Evolutionary conservation across 2,329 filamentous ascomycete genomes (phyloP).

Genomic region (Colletotrichum sidae): DNA sequence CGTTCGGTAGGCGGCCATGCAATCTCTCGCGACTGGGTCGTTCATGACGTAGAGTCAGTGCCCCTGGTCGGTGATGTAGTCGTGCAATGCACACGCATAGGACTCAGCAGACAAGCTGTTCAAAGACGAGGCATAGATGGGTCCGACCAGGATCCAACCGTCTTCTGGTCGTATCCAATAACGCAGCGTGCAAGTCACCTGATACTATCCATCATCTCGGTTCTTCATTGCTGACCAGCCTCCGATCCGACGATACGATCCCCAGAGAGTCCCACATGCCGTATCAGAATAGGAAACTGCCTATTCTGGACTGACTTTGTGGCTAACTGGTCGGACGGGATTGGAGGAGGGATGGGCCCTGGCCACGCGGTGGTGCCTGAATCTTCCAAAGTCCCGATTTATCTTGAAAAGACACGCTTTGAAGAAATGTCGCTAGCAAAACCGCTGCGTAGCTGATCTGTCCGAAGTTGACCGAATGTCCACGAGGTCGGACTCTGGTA

Average conservation of each 20-base stretch:
- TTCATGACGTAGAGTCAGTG: constrained; percentile 13
- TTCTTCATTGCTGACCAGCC: no score
- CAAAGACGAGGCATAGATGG: background rate
- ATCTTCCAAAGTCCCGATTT: constrained; percentile 6
- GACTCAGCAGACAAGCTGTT: no score
- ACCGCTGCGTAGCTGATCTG: background rate
- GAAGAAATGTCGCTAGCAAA: constrained; percentile 10
- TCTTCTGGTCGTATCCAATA: no score
- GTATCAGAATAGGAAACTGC: constrained; percentile 11
- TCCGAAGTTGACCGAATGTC: background rate
- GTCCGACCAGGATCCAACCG: no score
- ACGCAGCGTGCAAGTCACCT: no score
- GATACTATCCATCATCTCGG: no score
- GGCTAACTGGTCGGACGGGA: background rate
- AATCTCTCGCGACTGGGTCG: background rate
- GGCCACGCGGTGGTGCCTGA: constrained; percentile 4
- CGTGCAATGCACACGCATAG: no score
- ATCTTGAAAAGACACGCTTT: background rate
- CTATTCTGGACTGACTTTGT: constrained; percentile 17
- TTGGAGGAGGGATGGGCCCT: constrained; percentile 29
- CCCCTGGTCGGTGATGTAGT: background rate
- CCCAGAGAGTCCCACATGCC: no score
- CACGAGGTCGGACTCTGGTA: no score
- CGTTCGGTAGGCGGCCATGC: background rate
- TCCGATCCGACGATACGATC: no score